These are phyloP conservation scores for Lecanicillium sp. DNA, from an alignment of 2,329 filamentous ascomycete genomes.

Conservation along the genomic window DNA sequence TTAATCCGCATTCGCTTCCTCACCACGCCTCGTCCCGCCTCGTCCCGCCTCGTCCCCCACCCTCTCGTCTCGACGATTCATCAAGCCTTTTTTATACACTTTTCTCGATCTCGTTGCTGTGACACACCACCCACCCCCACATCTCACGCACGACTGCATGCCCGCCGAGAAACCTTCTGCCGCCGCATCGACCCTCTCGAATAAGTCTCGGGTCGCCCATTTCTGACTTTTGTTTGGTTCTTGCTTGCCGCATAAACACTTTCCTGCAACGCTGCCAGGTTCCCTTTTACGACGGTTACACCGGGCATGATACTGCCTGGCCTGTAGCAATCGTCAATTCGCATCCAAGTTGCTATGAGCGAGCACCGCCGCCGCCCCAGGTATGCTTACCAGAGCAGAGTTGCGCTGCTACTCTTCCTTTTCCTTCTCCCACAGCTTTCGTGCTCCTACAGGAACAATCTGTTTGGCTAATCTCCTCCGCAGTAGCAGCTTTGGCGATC, in stretches of 20 bases:
- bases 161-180: slow-evolving; percentile 1
- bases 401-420: too few relatives aligned
- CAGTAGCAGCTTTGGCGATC: slow-evolving; percentile 51
- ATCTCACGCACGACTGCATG: slow-evolving; percentile 5
- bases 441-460: too few relatives aligned
- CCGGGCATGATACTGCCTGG: slow-evolving; percentile 5
- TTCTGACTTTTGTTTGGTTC: too few relatives aligned
- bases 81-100: not conserved
- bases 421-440: slow-evolving; percentile 11
- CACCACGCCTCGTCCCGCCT: not conserved
- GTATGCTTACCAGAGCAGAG: slow-evolving; percentile 22
- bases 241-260: too few relatives aligned
- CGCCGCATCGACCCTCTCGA: too few relatives aligned
- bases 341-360: slow-evolving; percentile 50
- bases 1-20: not conserved
- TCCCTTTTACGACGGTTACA: not conserved
- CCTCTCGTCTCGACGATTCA: not conserved
- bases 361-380: slow-evolving; percentile 49
- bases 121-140: slow-evolving; percentile 8
- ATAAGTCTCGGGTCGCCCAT: too few relatives aligned
- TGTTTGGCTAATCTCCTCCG: slow-evolving; percentile 26
- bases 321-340: slow-evolving; percentile 4
- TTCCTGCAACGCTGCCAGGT: not conserved
- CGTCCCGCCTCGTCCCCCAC: not conserved
- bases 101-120: slow-evolving; percentile 8